Evolutionary conservation across 2,329 filamentous ascomycete genomes (phyloP).

Genomic region (Tympanopsis confertula): DNA sequence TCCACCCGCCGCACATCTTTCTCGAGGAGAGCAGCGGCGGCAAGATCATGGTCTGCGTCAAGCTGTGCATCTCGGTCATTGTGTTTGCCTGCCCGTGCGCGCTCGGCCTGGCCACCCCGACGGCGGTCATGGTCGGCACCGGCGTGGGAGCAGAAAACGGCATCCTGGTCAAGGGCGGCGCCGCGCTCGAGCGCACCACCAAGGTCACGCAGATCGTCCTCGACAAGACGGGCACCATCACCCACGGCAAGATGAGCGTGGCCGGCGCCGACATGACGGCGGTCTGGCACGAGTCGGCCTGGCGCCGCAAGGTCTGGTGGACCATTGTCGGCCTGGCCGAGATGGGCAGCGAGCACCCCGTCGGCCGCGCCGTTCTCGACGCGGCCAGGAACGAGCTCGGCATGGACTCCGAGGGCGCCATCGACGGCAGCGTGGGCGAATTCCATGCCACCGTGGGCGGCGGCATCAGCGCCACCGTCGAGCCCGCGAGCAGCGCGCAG

Average conservation of each 20-base stretch:
- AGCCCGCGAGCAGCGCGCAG: slow-evolving; percentile 59
- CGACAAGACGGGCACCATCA: slow-evolving; percentile 93
- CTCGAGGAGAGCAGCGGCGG: slow-evolving; percentile 69
- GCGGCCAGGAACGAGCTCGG: slow-evolving; percentile 68
- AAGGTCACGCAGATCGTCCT: slow-evolving; percentile 83
- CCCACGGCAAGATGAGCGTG: slow-evolving; percentile 89
- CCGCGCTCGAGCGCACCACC: slow-evolving; percentile 79
- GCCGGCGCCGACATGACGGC: slow-evolving; percentile 56
- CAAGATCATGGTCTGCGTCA: slow-evolving; percentile 89
- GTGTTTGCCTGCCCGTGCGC: slow-evolving; percentile 97
- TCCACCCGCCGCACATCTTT: slow-evolving; percentile 82
- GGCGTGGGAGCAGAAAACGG: slow-evolving; percentile 90
- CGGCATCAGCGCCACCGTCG: slow-evolving; percentile 71
- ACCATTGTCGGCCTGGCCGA: slow-evolving; percentile 89
- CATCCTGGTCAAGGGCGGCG: slow-evolving; percentile 94
- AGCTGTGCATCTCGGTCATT: slow-evolving; percentile 96
- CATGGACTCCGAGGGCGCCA: slow-evolving; percentile 56
- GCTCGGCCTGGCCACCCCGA: slow-evolving; percentile 88
- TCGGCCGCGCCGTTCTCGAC: slow-evolving; percentile 74
- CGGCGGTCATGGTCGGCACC: slow-evolving; percentile 98
- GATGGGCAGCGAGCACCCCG: slow-evolving; percentile 89
- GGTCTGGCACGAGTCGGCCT: slow-evolving; percentile 58
- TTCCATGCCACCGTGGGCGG: slow-evolving; percentile 76
- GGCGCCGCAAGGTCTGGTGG: slow-evolving; percentile 77
- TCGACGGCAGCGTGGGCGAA: slow-evolving; percentile 76